Base-by-base conservation (phyloP, 2,329 filamentous ascomycete genomes). In the Colletotrichum navitas region DNA sequence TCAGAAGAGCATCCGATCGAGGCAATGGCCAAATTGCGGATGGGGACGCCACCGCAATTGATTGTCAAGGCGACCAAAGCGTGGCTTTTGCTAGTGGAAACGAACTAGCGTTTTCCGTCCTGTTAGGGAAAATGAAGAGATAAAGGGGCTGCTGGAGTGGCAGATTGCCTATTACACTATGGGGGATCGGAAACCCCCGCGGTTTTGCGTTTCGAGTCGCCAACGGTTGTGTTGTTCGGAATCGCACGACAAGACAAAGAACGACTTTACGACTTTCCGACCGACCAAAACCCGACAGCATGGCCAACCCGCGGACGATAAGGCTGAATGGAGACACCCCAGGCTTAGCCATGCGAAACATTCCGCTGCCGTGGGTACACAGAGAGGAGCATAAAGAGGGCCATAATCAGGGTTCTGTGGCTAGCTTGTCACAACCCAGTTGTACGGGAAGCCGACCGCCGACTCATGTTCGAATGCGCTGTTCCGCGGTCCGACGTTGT, bases 11-110 rank as follows among this genome's bases (percentile, higher is more conserved):
- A 58, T 52, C 26, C 52, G 24, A 49, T 10, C 18, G n/a, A 24
- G 24, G 34, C 47, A 26, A 24, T 14, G 4, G 36, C 8, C 24
- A 59, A 29, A 63, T 58, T 68, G 51, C 41, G 58, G 10, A 58
- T 47, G 61, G 49, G 32, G 55, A 66, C 61, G 51, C 21, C 36
- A n/a, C 61, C 51, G 10, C 11, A 41, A 21, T 47, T 61, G 61
- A 21, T 41, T 61, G 61, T 62, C 61, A 58, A 66, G 36, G 70
- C 67, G 56, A 34, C 70, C 62, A n/a, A 70, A 70, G 6, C n/a
- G 67, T 72, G 70, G 66, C 67, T 71, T 54, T 29, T 66, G 51
- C 68, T 71, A 71, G 62, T 62, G 67, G 36, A 54, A 66, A 59
- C 34, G 45, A 41, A 62, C 66, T 71, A 72, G 66, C 52, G 56